These are phyloP conservation scores for Avena eriantha DNA, from an alignment of 176 grass and related monocot species.

Conservation along the genomic window DNA sequence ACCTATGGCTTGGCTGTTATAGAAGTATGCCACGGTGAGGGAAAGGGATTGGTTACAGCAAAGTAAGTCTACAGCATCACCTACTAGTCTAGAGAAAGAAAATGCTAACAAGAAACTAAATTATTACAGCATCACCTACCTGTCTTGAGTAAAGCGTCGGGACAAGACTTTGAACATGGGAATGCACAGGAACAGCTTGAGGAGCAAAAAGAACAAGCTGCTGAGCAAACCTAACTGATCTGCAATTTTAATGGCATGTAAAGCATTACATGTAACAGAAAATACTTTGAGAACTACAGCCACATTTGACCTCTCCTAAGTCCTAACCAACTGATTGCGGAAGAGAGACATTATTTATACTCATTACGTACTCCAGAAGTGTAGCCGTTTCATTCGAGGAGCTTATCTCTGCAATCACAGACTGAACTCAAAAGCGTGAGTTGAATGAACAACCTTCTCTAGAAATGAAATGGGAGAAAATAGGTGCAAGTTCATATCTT, in stretches of 20 bases:
- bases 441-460: constrained; percentile 25
- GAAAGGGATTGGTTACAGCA: constrained; percentile 29
- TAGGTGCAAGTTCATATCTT: constrained; percentile 16
- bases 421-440: constrained; percentile 61
- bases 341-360: constrained; percentile 43
- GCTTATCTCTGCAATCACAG: constrained; percentile 98
- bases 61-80: constrained; percentile 37
- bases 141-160: constrained; percentile 91
- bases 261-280: constrained; percentile 35
- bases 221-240: constrained; percentile 96
- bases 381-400: constrained; percentile 87
- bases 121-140: constrained; percentile 52
- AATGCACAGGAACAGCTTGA: constrained; percentile 92
- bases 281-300: constrained; percentile 25
- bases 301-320: constrained; percentile 35
- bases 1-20: constrained; percentile 86
- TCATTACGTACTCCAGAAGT: constrained; percentile 82
- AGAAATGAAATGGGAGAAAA: constrained; percentile 31
- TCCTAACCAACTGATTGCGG: constrained; percentile 35
- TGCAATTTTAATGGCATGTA: constrained; percentile 32
- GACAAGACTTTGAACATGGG: constrained; percentile 86
- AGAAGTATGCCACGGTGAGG: constrained; percentile 41
- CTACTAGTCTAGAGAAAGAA: constrained; percentile 70
- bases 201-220: constrained; percentile 99
- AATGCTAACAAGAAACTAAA: constrained; percentile 2